Base-by-base conservation (phyloP, 148 eudicot species). In the Simmondsia chinensis region DNA sequence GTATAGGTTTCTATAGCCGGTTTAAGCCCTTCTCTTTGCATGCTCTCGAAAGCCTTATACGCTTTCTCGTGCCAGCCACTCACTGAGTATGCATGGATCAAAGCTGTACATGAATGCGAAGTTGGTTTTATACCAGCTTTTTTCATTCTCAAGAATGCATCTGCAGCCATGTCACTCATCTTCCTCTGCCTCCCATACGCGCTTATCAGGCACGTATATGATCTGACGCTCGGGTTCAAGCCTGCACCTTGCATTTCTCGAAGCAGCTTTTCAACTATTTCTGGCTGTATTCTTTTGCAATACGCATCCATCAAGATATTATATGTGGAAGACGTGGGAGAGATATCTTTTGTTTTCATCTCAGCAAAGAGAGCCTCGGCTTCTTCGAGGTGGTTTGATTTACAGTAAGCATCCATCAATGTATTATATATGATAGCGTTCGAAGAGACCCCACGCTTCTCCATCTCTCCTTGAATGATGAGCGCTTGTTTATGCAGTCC, bases 1-100 rank as follows among this genome's bases (percentile, higher is more conserved):
- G 93, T 91, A 59, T 81, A 91, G 18, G 97, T 91, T 69, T 91
- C 80, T 46, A 79, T 59, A 30, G 88, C 74, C n/a, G 97, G 95
- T 50, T 63, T 74, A 29, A 91, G 39, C 29, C 77, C 83, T 56
- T 91, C 94, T 48, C 69, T 61, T 37, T 59, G 58, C 97, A 91
- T 91, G 51, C 65, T 73, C 50, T 81, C 83, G 48, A 81, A 91
- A 15, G 95, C 64, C 23, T 52, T 54, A 34, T 67, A 75, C 20
- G 97, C 95, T 70, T 91, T 85, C 63, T 91, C 94, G 47, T 91
- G 97, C 94, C 88, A 85, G 20, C 77, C 79, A 36, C 49, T 43
- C 2, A 85, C 43, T 9, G 97, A 82, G 65, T 81, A 85, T 9
- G 97, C 95, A 33, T 91, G 95, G 21, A 91, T 74, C 14, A 91